Percentiles rank a stretch among this genome's conserved stretches.
Evolutionary conservation across 768 basidiomycete species (phyloP).

Genomic region (Hypholoma fasciculare): DNA sequence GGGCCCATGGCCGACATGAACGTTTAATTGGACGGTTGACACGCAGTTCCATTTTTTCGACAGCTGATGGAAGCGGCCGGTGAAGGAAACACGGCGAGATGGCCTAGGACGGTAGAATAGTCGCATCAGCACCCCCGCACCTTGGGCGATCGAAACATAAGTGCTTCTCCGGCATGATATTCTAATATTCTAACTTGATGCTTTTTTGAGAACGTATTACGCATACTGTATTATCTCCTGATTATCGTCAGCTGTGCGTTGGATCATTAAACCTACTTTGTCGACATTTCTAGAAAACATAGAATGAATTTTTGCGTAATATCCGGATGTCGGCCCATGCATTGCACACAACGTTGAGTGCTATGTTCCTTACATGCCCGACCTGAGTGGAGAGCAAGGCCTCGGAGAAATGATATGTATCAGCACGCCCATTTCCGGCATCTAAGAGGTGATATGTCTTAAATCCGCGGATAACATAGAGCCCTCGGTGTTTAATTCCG

Average conservation of each 20-base stretch:
- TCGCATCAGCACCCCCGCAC: too few species aligned
- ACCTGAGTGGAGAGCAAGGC: neutral
- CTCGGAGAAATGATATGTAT: conserved; percentile 1
- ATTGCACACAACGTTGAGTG: neutral
- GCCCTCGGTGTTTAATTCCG: neutral
- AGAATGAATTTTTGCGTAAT: neutral
- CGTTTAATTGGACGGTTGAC: neutral
- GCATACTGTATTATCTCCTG: too few species aligned
- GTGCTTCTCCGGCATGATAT: too few species aligned
- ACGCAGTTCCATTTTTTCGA: neutral
- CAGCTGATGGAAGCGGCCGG: neutral
- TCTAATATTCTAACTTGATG: too few species aligned
- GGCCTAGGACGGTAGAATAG: too few species aligned
- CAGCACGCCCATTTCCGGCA: neutral
- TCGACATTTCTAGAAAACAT: too few species aligned
- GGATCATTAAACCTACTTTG: too few species aligned
- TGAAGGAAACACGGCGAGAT: neutral
- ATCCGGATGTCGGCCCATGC: neutral
- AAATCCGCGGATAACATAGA: conserved; percentile 4
- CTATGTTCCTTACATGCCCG: neutral
- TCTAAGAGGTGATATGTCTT: neutral
- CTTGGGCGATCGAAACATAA: too few species aligned
- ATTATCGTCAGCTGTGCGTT: too few species aligned
- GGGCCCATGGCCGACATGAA: conserved; percentile 1
- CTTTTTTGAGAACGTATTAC: too few species aligned